Evolutionary conservation across 2,329 filamentous ascomycete species (phyloP).

Genomic region (Botrytis porri): DNA sequence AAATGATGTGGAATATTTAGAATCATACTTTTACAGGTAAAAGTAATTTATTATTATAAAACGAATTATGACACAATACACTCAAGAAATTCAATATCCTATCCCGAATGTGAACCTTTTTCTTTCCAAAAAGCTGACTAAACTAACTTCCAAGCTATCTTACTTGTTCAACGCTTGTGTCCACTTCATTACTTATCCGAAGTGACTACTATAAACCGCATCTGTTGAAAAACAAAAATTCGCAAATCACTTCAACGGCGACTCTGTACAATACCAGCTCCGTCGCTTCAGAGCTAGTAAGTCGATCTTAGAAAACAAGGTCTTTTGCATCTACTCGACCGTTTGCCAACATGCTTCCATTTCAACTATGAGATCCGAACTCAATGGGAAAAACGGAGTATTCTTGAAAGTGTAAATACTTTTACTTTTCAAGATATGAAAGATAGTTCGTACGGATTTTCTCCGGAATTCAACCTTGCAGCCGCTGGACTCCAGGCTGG

Average conservation of each 20-base stretch:
- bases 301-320: too few species aligned
- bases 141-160: background rate
- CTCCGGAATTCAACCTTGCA: background rate
- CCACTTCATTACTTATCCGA: background rate
- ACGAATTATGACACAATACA: background rate
- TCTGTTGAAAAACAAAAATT: background rate
- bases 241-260: background rate
- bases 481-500: background rate
- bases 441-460: too few species aligned
- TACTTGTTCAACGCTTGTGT: fast-evolving
- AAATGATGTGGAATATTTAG: background rate
- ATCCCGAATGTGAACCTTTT: fast-evolving
- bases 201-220: fast-evolving
- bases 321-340: fast-evolving
- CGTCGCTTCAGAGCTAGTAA: too few species aligned
- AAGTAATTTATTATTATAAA: background rate
- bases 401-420: too few species aligned
- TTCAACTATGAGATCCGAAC: too few species aligned
- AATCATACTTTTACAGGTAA: background rate
- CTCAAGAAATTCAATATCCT: fast-evolving
- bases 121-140: background rate
- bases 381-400: too few species aligned
- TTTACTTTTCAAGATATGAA: too few species aligned
- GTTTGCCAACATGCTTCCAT: too few species aligned
- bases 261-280: background rate